Evolutionary conservation across 23 red algal genomes (phyloP).

Genomic region (Chondrus crispus): DNA sequence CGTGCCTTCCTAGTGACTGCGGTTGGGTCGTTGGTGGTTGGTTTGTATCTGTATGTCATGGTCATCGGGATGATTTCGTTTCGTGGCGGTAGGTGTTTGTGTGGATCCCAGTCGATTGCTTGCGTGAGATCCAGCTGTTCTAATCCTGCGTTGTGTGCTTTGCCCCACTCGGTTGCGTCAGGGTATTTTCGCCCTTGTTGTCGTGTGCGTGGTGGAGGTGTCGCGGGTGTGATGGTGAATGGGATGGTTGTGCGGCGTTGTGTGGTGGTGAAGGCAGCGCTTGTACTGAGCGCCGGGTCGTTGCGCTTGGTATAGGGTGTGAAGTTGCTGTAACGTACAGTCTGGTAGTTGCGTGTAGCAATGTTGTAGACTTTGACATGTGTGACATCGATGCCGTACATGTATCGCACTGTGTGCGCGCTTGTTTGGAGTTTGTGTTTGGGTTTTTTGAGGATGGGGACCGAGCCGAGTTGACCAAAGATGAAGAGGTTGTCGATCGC

Average conservation of each 20-base stretch:
- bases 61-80: no score
- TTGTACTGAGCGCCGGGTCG: not conserved
- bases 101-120: not conserved
- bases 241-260: not conserved
- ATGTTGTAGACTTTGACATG: not conserved
- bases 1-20: no score
- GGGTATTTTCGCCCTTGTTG: not conserved
- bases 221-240: no score
- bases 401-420: not conserved
- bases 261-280: not conserved
- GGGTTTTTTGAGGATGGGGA: not conserved
- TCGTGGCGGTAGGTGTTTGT: not conserved
- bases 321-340: not conserved
- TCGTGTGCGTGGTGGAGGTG: not conserved
- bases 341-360: not conserved
- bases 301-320: not conserved
- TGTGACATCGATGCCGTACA: not conserved
- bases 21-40: no score
- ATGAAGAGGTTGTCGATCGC: not conserved
- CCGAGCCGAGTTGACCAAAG: not conserved
- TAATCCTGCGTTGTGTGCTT: not conserved
- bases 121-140: not conserved
- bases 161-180: not conserved
- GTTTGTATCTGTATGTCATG: no score
- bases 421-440: not conserved